These are phyloP conservation scores for Zygoascus biomembranicola DNA, from an alignment of 805 yeast genomes.

Conservation along the genomic window DNA sequence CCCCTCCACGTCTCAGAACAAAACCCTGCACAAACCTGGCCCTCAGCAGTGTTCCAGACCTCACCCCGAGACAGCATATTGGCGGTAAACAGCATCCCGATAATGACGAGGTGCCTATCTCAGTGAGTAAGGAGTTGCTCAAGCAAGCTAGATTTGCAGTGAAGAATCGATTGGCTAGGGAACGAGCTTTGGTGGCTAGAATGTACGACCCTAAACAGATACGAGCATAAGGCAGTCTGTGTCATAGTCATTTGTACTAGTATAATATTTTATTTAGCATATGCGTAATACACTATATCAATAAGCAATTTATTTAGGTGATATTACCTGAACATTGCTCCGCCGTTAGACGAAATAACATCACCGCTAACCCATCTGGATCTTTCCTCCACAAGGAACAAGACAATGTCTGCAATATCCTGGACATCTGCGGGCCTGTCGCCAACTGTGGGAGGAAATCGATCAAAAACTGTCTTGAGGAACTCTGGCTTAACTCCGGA, in stretches of 20 bases:
- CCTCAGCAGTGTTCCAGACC: background rate
- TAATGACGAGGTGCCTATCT: background rate
- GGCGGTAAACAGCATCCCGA: background rate
- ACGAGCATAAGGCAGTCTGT: background rate
- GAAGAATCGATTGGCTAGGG: constrained; percentile 16
- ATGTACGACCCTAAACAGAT: background rate
- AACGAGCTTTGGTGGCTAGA: constrained; percentile 1
- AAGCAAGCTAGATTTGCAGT: constrained; percentile 23
- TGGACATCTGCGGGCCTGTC: constrained; percentile 5
- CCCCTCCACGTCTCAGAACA: background rate
- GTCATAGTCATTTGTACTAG: background rate
- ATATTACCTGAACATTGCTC: background rate
- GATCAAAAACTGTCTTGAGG: constrained; percentile 25
- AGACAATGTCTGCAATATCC: constrained; percentile 13
- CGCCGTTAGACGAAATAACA: constrained; percentile 10
- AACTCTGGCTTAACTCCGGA: constrained; percentile 27
- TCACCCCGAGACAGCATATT: background rate
- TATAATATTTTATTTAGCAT: background rate
- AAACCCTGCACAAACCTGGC: background rate
- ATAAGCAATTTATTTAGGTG: too few species aligned
- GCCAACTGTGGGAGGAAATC: background rate
- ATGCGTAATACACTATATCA: too few species aligned
- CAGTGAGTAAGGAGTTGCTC: constrained; percentile 14
- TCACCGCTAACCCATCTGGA: constrained; percentile 14
- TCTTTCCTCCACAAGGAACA: constrained; percentile 10